Base-by-base conservation (phyloP, 2,329 filamentous ascomycete species). In the Botrytis medusae region DNA sequence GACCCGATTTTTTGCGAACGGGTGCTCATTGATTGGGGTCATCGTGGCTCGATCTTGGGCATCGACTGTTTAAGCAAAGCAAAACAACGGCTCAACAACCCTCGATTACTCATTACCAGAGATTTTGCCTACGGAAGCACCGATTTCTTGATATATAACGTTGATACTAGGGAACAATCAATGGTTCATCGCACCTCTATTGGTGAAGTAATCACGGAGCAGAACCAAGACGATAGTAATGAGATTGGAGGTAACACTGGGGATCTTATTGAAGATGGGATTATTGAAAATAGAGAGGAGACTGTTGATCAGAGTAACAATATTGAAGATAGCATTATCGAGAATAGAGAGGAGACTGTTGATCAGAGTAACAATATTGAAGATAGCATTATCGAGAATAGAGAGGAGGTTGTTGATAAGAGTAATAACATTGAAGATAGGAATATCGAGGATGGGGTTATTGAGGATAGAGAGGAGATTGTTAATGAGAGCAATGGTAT, bases 21-120 rank as follows among this genome's bases (percentile, higher is more conserved):
- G 51, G 25, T 54, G 25, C 12, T 29, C n/a, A n/a, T 10, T 29
- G 14, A 29, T 54, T 29, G n/a, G 14, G 51, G 2, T 54, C 12
- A 54, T 54, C 12, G n/a, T 54, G 51, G 51, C 51, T 54, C 25
- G 2, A 54, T 54, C 51, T 54, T 54, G 51, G 51, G n/a, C 51
- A 29, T 54, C 12, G 51, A 54, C 16, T 29, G 51, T 54, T 18
- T 29, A 8, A 54, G 12, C 5, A 54, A 29, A 18, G 3, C 2
- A 0, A 16, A 6, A 3, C 5, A 2, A 25, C 2, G 2, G 2
- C 1, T 2, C 14, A 6, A 1, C 51, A 6, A 54, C 6, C 14
- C n/a, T 12, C 0, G 51, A 54, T 16, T 54, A 54, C 51, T 54
- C 12, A 29, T 54, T 16, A 18, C 25, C n/a, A 54, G n/a, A 54